Evolutionary conservation across 495 filamentous ascomycete species (phyloP), one percentile per base, ranked within the genome.

Genomic region (Talaromyces thailandensis): DNA sequence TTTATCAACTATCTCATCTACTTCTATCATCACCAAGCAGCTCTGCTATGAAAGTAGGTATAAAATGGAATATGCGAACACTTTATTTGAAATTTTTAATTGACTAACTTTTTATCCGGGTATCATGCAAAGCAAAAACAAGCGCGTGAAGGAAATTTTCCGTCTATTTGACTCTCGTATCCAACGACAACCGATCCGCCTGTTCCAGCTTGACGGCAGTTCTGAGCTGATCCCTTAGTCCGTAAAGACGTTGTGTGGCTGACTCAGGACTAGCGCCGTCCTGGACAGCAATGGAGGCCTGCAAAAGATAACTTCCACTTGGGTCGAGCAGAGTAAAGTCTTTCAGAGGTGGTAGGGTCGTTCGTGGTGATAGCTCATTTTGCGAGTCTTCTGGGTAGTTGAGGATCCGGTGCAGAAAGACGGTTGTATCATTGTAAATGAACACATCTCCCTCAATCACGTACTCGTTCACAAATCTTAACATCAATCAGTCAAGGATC

Each of bases 191-290:
- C 51, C 88, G 75, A 70, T 90, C 86, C 4, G 80, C 85, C 57
- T 82, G 76, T 58, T 84, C 79, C 60, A 91, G 72, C 29, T 85
- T 84, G 52, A 90, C 83, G 6, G 82, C 81, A 6, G 86, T 85
- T 68, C 82, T 86, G 69, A 91, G 72, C 62, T 78, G 71, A 65
- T 85, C 81, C 64, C 84, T 86, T 63, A 90, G 75, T 8, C 71
- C 75, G 66, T 83, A 77, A 55, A 91, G 68, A 66, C 88, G 84
- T 63, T 81, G 76, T 23, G 79, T 79, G 5, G 79, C 88, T 6
- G 73, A 72, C 52, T 80, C 81, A 60, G 80, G 79, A 37, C 82
- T 81, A 40, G 71, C 74, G 6, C 79, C 79, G 63, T 83, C 81
- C 52, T 78, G 75, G 16, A 82, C 76, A 3, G 70, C 76, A 40